Evolutionary conservation across 768 basidiomycete species (phyloP).

Genomic region (Leccinum disarticulatum): DNA sequence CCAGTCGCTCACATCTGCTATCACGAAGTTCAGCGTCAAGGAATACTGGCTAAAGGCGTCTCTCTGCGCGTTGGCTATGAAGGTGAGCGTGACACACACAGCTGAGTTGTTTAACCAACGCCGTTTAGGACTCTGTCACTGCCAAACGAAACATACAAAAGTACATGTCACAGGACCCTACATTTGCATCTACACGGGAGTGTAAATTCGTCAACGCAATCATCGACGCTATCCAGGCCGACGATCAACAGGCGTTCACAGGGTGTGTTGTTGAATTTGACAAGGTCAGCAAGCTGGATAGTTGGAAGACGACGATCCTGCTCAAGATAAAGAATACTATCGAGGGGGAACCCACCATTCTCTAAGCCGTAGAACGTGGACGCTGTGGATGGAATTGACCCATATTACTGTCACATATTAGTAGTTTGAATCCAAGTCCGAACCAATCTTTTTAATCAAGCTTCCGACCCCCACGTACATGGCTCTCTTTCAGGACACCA

Average conservation of each 20-base stretch:
- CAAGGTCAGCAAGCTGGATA: constrained; percentile 88
- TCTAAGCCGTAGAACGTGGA: constrained; percentile 16
- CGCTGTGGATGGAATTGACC: constrained; percentile 2
- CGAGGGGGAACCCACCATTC: constrained; percentile 50
- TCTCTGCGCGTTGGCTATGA: constrained; percentile 86
- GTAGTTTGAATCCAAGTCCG: not conserved
- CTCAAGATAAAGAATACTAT: constrained; percentile 87
- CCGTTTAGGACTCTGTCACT: constrained; percentile 74
- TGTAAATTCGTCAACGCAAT: constrained; percentile 82
- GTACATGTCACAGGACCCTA: constrained; percentile 80
- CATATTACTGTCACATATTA: not conserved
- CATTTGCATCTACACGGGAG: constrained; percentile 88
- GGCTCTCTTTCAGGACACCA: too few relatives aligned
- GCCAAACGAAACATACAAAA: constrained; percentile 75
- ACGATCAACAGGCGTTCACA: constrained; percentile 74
- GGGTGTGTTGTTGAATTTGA: constrained; percentile 90
- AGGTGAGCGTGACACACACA: constrained; percentile 48
- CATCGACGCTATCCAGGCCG: constrained; percentile 72
- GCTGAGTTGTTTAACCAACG: constrained; percentile 10
- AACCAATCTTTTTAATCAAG: not conserved
- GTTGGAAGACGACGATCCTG: constrained; percentile 92
- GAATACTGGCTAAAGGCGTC: constrained; percentile 92
- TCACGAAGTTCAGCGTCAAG: constrained; percentile 99
- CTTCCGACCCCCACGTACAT: too few relatives aligned
- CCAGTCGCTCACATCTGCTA: constrained; percentile 70